Base-by-base conservation (phyloP, 768 basidiomycete species). In the Kwoniella shandongensis region DNA sequence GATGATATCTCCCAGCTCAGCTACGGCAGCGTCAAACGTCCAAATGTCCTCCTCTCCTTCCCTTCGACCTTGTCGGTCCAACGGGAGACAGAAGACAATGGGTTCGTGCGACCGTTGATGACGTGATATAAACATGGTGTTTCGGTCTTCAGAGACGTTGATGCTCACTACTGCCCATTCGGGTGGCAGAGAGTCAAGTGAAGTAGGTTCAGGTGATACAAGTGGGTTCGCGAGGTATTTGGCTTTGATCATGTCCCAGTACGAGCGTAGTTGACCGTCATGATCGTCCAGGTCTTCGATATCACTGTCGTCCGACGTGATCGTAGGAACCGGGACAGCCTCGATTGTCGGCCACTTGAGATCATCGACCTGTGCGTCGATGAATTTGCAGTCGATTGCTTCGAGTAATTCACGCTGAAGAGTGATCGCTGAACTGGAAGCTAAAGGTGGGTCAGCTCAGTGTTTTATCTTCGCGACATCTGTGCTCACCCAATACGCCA, bases 161-260 rank as follows among this genome's bases (percentile, higher is more conserved):
- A 98, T 84, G 59, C 86, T 88, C 56, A 96, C 79, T 20, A 91
- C 81, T 4, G 85, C 86, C 93, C 94, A 98, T 57, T 86, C 83
- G 1, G 69, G 52, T 0, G 94, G 92, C 1, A 97, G 78, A 76
- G 76, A 50, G 12, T 54, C 18, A 38, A 54, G 18, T 18, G 52
- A 36, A 27, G 42, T 32, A 4, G 38, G 0, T n/a, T 44, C 22
- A 10, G 39, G 23, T 22, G 29, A 35, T 38, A 30, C 35, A 22
- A 46, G 30, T 15, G 44, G 23, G 23, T 38, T 38, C 15, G 50
- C n/a, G 11, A 10, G 10, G 22, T 65, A 57, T 36, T 56, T 56
- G 29, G 26, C 27, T 26, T 57, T 54, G 41, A 71, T 57, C 17
- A 29, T 29, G 7, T 54, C 20, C 70, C 70, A 71, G 41, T 66